Evolutionary conservation across 2,329 filamentous ascomycete species (phyloP).

Genomic region (Bipolaris bicolor): DNA sequence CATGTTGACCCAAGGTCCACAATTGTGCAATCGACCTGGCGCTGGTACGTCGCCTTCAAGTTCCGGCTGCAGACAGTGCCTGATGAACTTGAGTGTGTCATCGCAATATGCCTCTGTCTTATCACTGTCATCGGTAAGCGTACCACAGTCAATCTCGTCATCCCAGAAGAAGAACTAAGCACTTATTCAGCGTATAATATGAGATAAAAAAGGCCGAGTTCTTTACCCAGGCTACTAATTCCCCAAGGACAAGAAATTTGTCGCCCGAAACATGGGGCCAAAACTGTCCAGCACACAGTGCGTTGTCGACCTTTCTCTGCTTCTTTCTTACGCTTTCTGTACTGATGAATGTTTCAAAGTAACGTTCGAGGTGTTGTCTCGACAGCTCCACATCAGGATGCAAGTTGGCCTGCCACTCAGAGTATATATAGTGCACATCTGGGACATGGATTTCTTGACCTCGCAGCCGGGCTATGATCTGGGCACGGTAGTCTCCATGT

Average conservation of each 20-base stretch:
- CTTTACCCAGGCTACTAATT: slow-evolving; percentile 15
- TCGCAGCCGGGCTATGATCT: slow-evolving; percentile 8
- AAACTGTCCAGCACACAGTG: slow-evolving; percentile 12
- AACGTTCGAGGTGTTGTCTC: slow-evolving; percentile 9
- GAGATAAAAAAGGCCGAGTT: no score
- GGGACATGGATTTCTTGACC: slow-evolving; percentile 14
- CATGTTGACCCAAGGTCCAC: slow-evolving; percentile 15
- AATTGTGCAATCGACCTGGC: slow-evolving; percentile 16
- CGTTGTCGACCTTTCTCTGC: slow-evolving; percentile 13
- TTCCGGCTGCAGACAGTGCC: slow-evolving; percentile 15
- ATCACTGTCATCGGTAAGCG: slow-evolving; percentile 13
- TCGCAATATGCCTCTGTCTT: slow-evolving; percentile 19
- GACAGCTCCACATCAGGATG: slow-evolving; percentile 7
- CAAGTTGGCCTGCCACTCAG: slow-evolving; percentile 7
- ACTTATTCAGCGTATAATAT: neutral
- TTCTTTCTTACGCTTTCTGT: slow-evolving; percentile 10
- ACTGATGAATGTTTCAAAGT: slow-evolving; percentile 9
- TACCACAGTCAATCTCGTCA: slow-evolving; percentile 19
- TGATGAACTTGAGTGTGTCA: slow-evolving; percentile 14
- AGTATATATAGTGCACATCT: slow-evolving; percentile 11
- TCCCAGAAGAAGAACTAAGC: slow-evolving; percentile 19
- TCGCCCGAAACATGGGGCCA: slow-evolving; percentile 11
- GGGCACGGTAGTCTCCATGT: slow-evolving; percentile 3
- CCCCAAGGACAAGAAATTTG: slow-evolving; percentile 8
- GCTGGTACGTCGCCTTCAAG: slow-evolving; percentile 9